Evolutionary conservation across 2,329 filamentous ascomycete species (phyloP), one percentile per base, ranked within the genome.

Genomic region (Apiospora sp.): DNA sequence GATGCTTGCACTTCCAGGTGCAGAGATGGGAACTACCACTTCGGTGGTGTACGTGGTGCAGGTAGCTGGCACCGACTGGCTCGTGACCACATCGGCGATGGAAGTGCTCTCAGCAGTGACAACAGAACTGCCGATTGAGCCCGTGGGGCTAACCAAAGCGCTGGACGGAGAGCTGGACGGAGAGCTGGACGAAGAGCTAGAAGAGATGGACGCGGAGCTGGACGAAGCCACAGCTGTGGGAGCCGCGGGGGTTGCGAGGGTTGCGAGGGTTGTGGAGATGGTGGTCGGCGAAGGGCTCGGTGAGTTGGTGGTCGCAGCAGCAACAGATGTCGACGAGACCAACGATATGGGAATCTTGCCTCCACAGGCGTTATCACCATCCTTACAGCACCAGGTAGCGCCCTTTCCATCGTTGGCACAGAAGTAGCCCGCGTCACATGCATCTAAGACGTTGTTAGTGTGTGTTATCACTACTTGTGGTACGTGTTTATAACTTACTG

Each of bases 361-460:
- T 64, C 80, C 81, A 76, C 87, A 87, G 43, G 82, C 84, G 70
- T 83, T 81, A 72, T 90, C 90, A 81, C 90, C 92, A 67, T 87
- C 81, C 37, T 81, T 81, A 81, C 90, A 92, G 84, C 90, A 92
- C 84, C 87, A 87, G 46, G 90, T 91, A 72, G 85, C 82, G 71
- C 82, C 80, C 64, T 80, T 77, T 70, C 81, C 79, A 78, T 91
- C 86, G 75, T 86, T 83, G n/a, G 88, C 86, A 83, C 91, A 92
- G 84, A 88, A 92, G 84, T 88, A 92, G 69, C 88, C 89, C 22
- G 82, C 80, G 44, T 89, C 86, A 80, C 90, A 92, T 44, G 90
- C 89, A 81, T 90, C 89, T 91, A 70, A 41, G 71, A 19, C n/a
- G 1, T 12, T 8, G 68, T 76, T 30, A 75, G 74, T 51, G 2